Percentiles rank a stretch among this genome's conserved stretches.
phyloP scores from a whole-genome alignment of 768 basidiomycete genomes.

The Cubamyces lactineus region DNA sequence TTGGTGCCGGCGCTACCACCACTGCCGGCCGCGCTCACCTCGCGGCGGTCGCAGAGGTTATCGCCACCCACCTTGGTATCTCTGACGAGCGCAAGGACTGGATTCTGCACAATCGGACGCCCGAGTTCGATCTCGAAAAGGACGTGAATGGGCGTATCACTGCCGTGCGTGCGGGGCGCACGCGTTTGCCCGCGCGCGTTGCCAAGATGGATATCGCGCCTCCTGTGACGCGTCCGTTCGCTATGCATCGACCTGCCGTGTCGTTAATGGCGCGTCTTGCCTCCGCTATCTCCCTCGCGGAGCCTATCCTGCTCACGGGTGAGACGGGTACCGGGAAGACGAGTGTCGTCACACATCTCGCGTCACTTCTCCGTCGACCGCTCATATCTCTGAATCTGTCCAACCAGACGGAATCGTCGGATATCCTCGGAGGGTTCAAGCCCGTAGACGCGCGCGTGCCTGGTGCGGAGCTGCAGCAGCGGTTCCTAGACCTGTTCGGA shows the following conservation, averaged over 20 bases:
- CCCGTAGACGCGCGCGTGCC: constrained; percentile 89
- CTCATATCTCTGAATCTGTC: constrained; percentile 92
- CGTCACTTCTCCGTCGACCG: constrained; percentile 71
- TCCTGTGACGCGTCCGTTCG: constrained; percentile 65
- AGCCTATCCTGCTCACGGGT: constrained; percentile 90
- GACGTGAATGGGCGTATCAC: constrained; percentile 63
- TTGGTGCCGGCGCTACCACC: constrained; percentile 68
- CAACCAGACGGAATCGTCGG: constrained; percentile 94
- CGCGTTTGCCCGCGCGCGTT: constrained; percentile 53
- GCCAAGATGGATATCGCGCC: constrained; percentile 41
- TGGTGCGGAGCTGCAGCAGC: constrained; percentile 67
- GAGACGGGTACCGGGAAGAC: constrained; percentile 99
- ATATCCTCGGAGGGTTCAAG: constrained; percentile 93
- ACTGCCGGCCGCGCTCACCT: constrained; percentile 52
- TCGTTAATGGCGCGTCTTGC: constrained; percentile 80
- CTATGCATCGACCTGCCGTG: constrained; percentile 84
- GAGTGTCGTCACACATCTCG: constrained; percentile 85
- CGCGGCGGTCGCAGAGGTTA: constrained; percentile 51
- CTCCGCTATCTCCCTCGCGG: constrained; percentile 67
- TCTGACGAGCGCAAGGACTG: constrained; percentile 71
- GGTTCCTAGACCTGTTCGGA: constrained; percentile 81
- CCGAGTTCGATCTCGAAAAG: constrained; percentile 69
- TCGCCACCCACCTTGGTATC: constrained; percentile 67
- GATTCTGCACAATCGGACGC: constrained; percentile 66
- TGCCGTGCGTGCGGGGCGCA: constrained; percentile 65